Evolutionary conservation across 164 flowering plant genomes (phyloP), one percentile per base, ranked within the genome.

Genomic region (Nymphaea colorata): DNA sequence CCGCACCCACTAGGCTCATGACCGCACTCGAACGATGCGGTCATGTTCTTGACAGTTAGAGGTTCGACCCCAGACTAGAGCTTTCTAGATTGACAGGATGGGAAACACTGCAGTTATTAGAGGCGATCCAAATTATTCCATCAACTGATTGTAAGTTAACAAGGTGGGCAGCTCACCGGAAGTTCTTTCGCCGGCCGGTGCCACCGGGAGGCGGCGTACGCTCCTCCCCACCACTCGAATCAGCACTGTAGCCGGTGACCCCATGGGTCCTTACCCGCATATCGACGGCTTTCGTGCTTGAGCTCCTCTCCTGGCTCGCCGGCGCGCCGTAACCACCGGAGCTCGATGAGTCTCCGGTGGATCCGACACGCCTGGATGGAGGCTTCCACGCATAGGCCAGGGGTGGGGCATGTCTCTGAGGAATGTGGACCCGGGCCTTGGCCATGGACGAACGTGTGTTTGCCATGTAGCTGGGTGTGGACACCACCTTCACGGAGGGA

Each of bases 401-500:
- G 0, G 55, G 43, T 5, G 82, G 68, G 64, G 77, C 62, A 0
- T 72, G 76, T 59, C 72, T 87, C 76, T 78, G 41, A 0, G 73
- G 8, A 67, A 78, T 77, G 41, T 76, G 83, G 42, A 62, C 51
- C 17, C 90, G 69, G 0, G 78, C 84, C 76, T 91, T 94, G 59
- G 96, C 98, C 74, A 83, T 89, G 5, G 97, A 93, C 0, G 98
- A 94, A 55, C 87, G 77, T 8, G 98, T 94, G 10, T 90, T 79
- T 64, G 92, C 92, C 98, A 91, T 94, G 80, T 91, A 94, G 73
- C 98, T 91, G 4, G 98, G 98, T 51, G 15, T 51, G 3, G 57
- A 12, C 12, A 89, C 77, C 60, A 65, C 70, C 55, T 70, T 64
- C 6, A 15, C 66, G 7, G 43, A 12, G 16, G 67, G 44, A 12